phyloP scores from a whole-genome alignment of 495 filamentous ascomycete species.

The Penicillium canariense region DNA sequence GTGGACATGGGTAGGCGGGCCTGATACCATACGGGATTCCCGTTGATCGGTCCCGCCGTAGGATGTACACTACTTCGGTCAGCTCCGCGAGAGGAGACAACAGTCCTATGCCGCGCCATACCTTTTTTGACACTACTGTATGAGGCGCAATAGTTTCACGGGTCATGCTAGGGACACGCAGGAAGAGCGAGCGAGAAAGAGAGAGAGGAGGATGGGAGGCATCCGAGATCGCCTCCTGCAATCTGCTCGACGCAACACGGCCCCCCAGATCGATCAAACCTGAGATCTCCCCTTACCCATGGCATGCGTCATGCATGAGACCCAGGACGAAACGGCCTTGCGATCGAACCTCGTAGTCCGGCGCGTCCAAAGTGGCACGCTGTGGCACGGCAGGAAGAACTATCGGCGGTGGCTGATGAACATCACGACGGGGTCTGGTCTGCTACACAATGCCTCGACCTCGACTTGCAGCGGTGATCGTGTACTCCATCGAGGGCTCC shows the following conservation, averaged over 20 bases:
- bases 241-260: background rate
- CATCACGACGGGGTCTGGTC: conserved; percentile 11
- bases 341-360: background rate
- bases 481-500: conserved; percentile 8
- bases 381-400: conserved; percentile 2
- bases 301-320: conserved; percentile 15
- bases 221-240: conserved; percentile 1
- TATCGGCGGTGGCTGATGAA: background rate
- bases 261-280: background rate
- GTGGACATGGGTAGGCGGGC: background rate
- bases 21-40: too few species aligned
- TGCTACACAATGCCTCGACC: conserved; percentile 9
- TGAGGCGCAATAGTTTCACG: background rate
- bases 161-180: conserved; percentile 1
- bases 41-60: too few species aligned
- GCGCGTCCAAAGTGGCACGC: background rate
- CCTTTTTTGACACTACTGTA: background rate
- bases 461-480: conserved; percentile 6
- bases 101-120: background rate
- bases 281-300: conserved; percentile 6
- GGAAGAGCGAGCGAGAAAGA: background rate
- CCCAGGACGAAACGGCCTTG: background rate
- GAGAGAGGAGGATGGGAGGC: background rate
- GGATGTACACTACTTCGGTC: too few species aligned
- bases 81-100: background rate